Percentiles rank a stretch among this genome's conserved stretches.
These are phyloP conservation scores for Cordyceps militaris DNA, from an alignment of 2,329 filamentous ascomycete species.

Conservation along the genomic window DNA sequence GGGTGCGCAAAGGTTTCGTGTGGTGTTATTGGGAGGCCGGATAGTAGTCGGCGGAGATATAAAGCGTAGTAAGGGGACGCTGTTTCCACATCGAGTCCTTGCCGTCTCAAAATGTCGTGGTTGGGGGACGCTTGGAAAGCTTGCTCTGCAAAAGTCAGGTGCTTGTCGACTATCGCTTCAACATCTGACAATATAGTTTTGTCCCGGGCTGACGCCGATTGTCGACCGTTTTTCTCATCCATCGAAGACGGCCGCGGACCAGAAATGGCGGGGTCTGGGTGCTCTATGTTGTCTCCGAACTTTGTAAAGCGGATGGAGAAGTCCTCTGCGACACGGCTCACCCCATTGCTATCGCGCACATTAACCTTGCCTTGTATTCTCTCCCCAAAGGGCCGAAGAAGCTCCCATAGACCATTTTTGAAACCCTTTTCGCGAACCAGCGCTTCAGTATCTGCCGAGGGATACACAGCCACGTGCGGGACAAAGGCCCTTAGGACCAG, in stretches of 20 bases:
- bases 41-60: conserved; percentile 77
- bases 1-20: conserved; percentile 95
- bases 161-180: conserved; percentile 72
- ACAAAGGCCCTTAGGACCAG: conserved; percentile 80
- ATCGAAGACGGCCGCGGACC: conserved; percentile 31
- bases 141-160: conserved; percentile 69
- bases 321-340: conserved; percentile 77
- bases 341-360: conserved; percentile 82
- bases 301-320: conserved; percentile 81
- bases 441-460: conserved; percentile 79
- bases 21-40: conserved; percentile 66
- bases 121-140: conserved; percentile 35
- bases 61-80: conserved; percentile 78
- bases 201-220: conserved; percentile 25
- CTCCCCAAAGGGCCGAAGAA: conserved; percentile 88
- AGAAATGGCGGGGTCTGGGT: conserved; percentile 35
- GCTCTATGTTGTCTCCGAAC: conserved; percentile 53
- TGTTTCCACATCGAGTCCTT: conserved; percentile 38
- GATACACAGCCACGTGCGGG: conserved; percentile 78
- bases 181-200: conserved; percentile 50
- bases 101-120: conserved; percentile 32
- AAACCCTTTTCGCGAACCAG: conserved; percentile 81
- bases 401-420: conserved; percentile 69
- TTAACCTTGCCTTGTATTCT: conserved; percentile 79
- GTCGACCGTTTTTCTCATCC: conserved; percentile 28